Base-by-base conservation (phyloP, 1,284 basidiomycete species). In the Ganoderma sinense region DNA sequence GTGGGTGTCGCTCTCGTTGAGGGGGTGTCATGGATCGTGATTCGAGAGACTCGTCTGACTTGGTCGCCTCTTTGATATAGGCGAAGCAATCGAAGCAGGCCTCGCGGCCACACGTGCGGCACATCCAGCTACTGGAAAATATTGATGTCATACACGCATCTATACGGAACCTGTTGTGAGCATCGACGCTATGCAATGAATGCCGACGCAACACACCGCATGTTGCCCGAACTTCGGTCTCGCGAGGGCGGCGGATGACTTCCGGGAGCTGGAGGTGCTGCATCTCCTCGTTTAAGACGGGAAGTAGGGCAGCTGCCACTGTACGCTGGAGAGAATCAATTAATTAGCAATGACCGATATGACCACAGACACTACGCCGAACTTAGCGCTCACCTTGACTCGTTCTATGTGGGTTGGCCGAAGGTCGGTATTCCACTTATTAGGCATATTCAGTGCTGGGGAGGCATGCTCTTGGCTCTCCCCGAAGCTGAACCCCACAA, bases 221-320 rank as follows among this genome's bases (percentile, higher is more conserved):
- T 51, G 92, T 95, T 18, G 91, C 91, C 43, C 95, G 89, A 68
- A 94, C 90, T 69, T 93, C 93, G 45, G 89, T 89, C 77, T 96
- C 94, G 58, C 91, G 84, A 2, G 89, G 88, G 48, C 95, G 85
- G 66, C 88, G 88, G 69, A 96, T 90, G 11, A 94, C 87, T 62
- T 88, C 85, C 0, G 84, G 80, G 23, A 83, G 83, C 20, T 83
- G 78, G 4, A 94, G 82, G 78, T 97, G 95, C 8, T 87, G 80
- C 66, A 91, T 82, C 78, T 97, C 95, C 65, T 86, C 80, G 48
- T 86, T 85, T 40, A 97, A 85, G 6, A 89, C 87, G 0, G 91
- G 91, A 5, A 95, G 78, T 48, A 97, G 82, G 0, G 91, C 87
- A 2, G 84, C 82, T 0, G 94, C 94, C 16, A 95, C 91, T 0